Evolutionary conservation across 345 rosid species (phyloP), one percentile per base, ranked within the genome.

Genomic region (Aquilaria sinensis): DNA sequence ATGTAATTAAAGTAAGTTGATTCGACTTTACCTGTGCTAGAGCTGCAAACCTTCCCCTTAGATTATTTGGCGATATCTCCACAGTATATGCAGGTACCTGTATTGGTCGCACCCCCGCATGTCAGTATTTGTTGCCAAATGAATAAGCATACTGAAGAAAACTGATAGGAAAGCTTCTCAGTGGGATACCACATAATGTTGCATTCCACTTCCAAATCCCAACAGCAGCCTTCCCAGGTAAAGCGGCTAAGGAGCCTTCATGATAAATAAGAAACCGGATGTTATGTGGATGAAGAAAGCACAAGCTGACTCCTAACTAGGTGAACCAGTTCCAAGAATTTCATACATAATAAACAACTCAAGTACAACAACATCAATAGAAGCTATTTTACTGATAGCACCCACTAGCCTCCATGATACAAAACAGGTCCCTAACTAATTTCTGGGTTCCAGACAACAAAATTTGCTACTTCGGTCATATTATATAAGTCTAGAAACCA

Each of bases 61-160:
- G 11, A 15, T 52, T 31, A 54, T 76, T 69, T 3, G 83, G 83
- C 48, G 81, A 65, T 58, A 76, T 76, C 68, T 81, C 83, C 55
- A 83, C 77, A 56, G 76, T 72, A 46, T 81, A 81, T 31, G 76
- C 70, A 11, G 81, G 75, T 23, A 62, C 75, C 77, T 76, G 64
- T 4, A 37, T 61, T 10, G n/a, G 14, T 13, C 23, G 23, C 23
- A 1, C 23, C 34, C 43, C 34, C 8, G 23, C 12, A 16, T 11
- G 56, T 62, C 11, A 51, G 13, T 47, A 56, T 0, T 6, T 2
- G 8, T 31, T 31, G 11, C 47, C 23, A n/a, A 5, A 32, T 46
- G 12, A 0, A 33, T 15, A 8, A 55, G 5, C 6, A 45, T 23
- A 51, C 2, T 5, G 32, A 33, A 51, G 61, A 47, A 23, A 13